Base-by-base conservation (phyloP, 495 filamentous ascomycete species). In the Jackrogersella multiformis region DNA sequence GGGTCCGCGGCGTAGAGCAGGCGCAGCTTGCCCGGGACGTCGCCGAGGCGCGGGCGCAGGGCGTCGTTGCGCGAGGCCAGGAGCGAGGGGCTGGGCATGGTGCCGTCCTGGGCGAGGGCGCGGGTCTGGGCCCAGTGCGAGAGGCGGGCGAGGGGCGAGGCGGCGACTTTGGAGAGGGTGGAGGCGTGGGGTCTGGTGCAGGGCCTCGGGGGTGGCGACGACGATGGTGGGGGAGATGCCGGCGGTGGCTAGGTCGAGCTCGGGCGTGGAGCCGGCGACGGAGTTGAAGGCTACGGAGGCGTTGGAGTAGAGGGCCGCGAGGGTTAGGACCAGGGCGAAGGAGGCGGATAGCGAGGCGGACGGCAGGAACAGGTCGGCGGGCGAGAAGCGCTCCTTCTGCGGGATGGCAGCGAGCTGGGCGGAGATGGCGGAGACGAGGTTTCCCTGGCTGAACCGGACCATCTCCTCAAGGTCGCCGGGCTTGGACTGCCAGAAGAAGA, bases 221-320 rank as follows among this genome's bases (percentile, higher is more conserved):
- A 97, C 82, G 60, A 98, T 82, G 12, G 93, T 98, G 8, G 95
- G 96, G 7, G 88, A 84, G 21, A 96, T 83, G 23, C 85, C 85
- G 49, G 86, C 81, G 9, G 91, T 89, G 10, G 92, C 92, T 26
- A 91, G 71, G 34, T 82, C 80, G 28, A 97, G 83, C 74, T 95
- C 87, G 2, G 89, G 84, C 28, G 84, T 84, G 21, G 84, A 81
- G 6, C 90, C 87, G 30, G 92, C 90, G 18, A 95, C 92, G 1
- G 93, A 93, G 73, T 92, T 97, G 64, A 99, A 85, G 23, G 94
- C 95, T 16, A 98, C 81, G 0, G 93, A 93, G 34, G 92, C 85
- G 70, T 94, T 93, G 20, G 87, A 90, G 76, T 85, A 94, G 4
- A 99, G 85, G 0, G 94, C 93, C 20, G 89, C 88, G 61, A 98